phyloP scores from a whole-genome alignment of 2,329 filamentous ascomycete genomes.

The Lasiodiplodia gonubiensis region DNA sequence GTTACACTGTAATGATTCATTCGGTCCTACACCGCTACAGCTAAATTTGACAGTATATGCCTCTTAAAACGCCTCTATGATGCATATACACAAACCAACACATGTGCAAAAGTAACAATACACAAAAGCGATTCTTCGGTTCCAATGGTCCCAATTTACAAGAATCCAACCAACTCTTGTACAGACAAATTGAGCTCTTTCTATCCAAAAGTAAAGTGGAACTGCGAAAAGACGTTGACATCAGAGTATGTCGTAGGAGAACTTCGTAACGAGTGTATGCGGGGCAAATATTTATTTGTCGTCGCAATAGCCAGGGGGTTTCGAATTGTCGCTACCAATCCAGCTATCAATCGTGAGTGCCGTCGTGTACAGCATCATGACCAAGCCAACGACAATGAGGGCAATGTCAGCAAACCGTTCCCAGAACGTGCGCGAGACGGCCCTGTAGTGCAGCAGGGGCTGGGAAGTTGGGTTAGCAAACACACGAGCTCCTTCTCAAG shows the following conservation, averaged over 20 bases:
- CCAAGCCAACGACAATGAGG: slow-evolving; percentile 79
- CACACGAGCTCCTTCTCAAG: slow-evolving; percentile 4
- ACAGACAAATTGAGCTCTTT: slow-evolving; percentile 1
- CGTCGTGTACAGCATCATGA: slow-evolving; percentile 93
- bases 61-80: slow-evolving; percentile 24
- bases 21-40: not conserved
- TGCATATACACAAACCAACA: slow-evolving; percentile 5
- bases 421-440: slow-evolving; percentile 70
- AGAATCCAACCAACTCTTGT: not conserved
- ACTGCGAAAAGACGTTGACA: not conserved
- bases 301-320: slow-evolving; percentile 69
- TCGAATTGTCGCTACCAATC: slow-evolving; percentile 65
- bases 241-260: not conserved
- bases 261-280: not conserved
- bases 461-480: slow-evolving; percentile 52
- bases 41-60: not conserved
- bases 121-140: not conserved
- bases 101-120: not conserved
- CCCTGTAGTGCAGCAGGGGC: slow-evolving; percentile 89
- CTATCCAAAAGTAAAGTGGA: not conserved
- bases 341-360: slow-evolving; percentile 85
- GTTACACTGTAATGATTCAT: not conserved
- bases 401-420: slow-evolving; percentile 75
- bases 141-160: slow-evolving; percentile 2
- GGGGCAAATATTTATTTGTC: not conserved